Percentiles rank a stretch among this genome's conserved stretches.
phyloP scores from a whole-genome alignment of 306 rosid species.

The Cercis canadensis region DNA sequence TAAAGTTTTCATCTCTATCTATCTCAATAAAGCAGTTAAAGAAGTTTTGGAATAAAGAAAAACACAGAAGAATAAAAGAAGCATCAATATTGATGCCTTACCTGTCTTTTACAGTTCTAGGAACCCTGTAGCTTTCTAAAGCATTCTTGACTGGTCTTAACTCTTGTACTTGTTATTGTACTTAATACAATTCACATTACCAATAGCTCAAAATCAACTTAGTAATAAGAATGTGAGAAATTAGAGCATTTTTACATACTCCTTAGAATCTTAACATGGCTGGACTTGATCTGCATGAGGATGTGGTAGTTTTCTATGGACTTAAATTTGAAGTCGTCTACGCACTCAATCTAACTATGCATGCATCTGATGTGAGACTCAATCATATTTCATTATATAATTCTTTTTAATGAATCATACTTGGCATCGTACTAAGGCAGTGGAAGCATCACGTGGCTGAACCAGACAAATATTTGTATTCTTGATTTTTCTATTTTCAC shows the following conservation, averaged over 20 bases:
- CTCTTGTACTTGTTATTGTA: slow-evolving; percentile 20
- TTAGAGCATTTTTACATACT: too few relatives aligned
- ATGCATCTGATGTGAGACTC: slow-evolving; percentile 4
- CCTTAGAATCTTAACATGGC: too few relatives aligned
- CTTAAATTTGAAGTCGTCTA: background rate
- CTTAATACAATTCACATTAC: background rate
- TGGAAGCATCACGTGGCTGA: slow-evolving; percentile 33
- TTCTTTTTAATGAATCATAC: slow-evolving; percentile 14
- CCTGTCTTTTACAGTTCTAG: slow-evolving; percentile 34
- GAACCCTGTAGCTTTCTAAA: slow-evolving; percentile 27
- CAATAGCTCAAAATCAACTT: background rate
- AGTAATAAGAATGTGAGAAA: background rate
- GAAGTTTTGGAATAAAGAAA: slow-evolving; percentile 73
- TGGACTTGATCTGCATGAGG: too few relatives aligned
- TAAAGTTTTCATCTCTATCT: slow-evolving; percentile 43
- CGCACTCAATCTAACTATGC: background rate
- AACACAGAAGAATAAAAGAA: slow-evolving; percentile 35
- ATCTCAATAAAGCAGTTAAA: slow-evolving; percentile 56
- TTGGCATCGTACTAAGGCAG: slow-evolving; percentile 1
- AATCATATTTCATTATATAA: slow-evolving; percentile 22
- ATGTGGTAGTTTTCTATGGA: too few relatives aligned
- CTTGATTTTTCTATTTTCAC: background rate
- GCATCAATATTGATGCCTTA: slow-evolving; percentile 57
- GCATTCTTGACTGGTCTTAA: slow-evolving; percentile 44
- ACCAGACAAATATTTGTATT: slow-evolving; percentile 16